Evolutionary conservation across 495 filamentous ascomycete species (phyloP).

Genomic region (Lophiotrema nucula): DNA sequence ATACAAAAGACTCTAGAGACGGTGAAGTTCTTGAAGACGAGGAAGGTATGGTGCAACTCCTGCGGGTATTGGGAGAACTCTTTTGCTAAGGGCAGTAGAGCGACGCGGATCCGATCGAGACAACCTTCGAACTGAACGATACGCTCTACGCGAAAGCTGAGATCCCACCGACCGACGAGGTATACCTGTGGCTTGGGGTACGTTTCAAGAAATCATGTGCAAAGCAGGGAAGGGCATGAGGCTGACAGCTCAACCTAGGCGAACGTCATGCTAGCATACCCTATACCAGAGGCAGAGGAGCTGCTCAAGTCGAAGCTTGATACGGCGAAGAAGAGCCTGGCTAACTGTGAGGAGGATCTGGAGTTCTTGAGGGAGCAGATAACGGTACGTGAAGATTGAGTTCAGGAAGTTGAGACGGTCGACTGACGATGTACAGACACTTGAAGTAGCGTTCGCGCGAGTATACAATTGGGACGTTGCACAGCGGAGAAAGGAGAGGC

Average conservation of each 20-base stretch:
- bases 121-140: conserved; percentile 94
- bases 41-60: conserved; percentile 52
- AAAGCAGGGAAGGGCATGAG: background rate
- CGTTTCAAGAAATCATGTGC: conserved; percentile 21
- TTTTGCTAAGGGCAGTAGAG: too few relatives aligned
- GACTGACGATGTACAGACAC: conserved; percentile 57
- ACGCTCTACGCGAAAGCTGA: conserved; percentile 88
- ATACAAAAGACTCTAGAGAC: conserved; percentile 97
- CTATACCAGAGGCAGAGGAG: conserved; percentile 77
- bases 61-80: background rate
- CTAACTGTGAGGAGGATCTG: conserved; percentile 90
- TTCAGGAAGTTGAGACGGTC: background rate
- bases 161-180: conserved; percentile 81
- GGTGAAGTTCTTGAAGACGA: conserved; percentile 73
- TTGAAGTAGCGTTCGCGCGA: conserved; percentile 92
- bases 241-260: conserved; percentile 56
- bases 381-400: conserved; percentile 57
- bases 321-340: conserved; percentile 73
- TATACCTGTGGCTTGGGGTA: conserved; percentile 93
- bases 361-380: conserved; percentile 97
- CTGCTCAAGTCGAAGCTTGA: conserved; percentile 75
- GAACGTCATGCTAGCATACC: conserved; percentile 97
- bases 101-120: conserved; percentile 68
- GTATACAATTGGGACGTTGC: conserved; percentile 99
- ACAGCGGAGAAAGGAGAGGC: conserved; percentile 81